Percentiles rank a stretch among this genome's conserved stretches.
phyloP scores from a whole-genome alignment of 257 asterid genomes.

The Salvia rosmarinus region DNA sequence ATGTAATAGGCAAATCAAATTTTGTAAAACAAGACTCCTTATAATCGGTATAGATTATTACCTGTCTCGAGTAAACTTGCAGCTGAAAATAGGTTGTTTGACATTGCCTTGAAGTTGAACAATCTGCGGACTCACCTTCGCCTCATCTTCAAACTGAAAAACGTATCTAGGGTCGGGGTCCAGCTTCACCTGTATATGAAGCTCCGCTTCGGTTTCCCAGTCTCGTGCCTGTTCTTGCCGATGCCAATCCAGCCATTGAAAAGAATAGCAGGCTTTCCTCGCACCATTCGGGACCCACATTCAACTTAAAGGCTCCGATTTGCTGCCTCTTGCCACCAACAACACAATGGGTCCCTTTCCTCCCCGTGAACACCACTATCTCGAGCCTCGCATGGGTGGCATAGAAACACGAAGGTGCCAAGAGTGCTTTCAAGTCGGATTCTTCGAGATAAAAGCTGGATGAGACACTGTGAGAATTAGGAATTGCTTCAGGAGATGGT shows the following conservation, averaged over 20 bases:
- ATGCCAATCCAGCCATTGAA: slow-evolving; percentile 91
- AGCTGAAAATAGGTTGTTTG: slow-evolving; percentile 93
- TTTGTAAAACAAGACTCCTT: no score
- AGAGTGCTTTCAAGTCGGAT: slow-evolving; percentile 73
- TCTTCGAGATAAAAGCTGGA: slow-evolving; percentile 91
- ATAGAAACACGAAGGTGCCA: slow-evolving; percentile 78
- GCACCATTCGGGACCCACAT: slow-evolving; percentile 90
- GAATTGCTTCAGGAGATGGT: slow-evolving; percentile 70
- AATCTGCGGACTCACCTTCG: slow-evolving; percentile 78
- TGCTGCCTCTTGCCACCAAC: slow-evolving; percentile 79
- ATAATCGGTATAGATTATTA: slow-evolving; percentile 14
- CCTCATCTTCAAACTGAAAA: slow-evolving; percentile 86
- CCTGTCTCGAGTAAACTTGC: slow-evolving; percentile 96
- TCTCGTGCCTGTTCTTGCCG: slow-evolving; percentile 75
- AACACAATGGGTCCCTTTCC: slow-evolving; percentile 84
- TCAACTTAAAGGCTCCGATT: slow-evolving; percentile 74
- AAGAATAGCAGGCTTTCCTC: slow-evolving; percentile 80
- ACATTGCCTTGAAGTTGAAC: slow-evolving; percentile 90
- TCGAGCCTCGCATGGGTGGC: slow-evolving; percentile 73
- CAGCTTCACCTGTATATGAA: slow-evolving; percentile 82
- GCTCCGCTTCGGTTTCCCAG: slow-evolving; percentile 72
- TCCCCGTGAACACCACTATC: slow-evolving; percentile 76
- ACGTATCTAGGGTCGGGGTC: slow-evolving; percentile 97
- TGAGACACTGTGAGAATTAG: slow-evolving; percentile 62
- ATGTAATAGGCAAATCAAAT: no score